These are phyloP conservation scores for Gardenia jasminoides DNA, from an alignment of 257 asterid species.

Conservation along the genomic window DNA sequence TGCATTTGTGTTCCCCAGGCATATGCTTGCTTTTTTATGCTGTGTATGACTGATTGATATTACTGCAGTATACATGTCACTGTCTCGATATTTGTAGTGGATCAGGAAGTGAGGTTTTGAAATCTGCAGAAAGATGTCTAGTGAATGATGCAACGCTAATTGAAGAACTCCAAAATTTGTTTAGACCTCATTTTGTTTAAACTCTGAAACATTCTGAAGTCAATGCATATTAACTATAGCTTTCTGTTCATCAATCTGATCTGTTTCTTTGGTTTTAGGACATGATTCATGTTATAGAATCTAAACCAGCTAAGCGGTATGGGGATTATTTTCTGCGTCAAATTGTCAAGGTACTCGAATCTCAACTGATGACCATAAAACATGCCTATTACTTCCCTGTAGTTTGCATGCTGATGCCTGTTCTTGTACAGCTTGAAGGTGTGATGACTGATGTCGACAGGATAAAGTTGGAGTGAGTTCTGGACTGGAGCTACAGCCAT, in stretches of 20 bases:
- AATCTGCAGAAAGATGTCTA: background rate
- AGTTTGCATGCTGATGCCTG: background rate
- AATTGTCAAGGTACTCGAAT: conserved; percentile 57
- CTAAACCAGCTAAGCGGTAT: conserved; percentile 56
- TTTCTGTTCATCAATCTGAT: conserved; percentile 2
- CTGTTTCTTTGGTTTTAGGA: conserved; percentile 39
- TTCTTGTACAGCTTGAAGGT: conserved; percentile 60
- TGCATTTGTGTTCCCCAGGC: background rate
- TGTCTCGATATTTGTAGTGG: background rate
- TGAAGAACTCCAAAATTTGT: background rate
- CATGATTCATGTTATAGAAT: conserved; percentile 52
- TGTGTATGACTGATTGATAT: background rate
- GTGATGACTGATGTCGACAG: conserved; percentile 55
- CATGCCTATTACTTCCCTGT: background rate
- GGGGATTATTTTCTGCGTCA: conserved; percentile 79
- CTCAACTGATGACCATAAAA: background rate
- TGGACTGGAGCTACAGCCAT: background rate
- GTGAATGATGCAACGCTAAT: background rate
- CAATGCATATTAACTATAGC: background rate
- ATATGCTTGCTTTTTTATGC: background rate
- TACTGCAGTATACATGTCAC: background rate
- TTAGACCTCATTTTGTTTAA: background rate
- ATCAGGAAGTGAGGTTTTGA: background rate
- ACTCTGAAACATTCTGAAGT: too few relatives aligned
- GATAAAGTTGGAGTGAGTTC: conserved; percentile 48